Conservation (phyloP, 768 basidiomycete genomes). For the Arthromyces matolae region DNA sequence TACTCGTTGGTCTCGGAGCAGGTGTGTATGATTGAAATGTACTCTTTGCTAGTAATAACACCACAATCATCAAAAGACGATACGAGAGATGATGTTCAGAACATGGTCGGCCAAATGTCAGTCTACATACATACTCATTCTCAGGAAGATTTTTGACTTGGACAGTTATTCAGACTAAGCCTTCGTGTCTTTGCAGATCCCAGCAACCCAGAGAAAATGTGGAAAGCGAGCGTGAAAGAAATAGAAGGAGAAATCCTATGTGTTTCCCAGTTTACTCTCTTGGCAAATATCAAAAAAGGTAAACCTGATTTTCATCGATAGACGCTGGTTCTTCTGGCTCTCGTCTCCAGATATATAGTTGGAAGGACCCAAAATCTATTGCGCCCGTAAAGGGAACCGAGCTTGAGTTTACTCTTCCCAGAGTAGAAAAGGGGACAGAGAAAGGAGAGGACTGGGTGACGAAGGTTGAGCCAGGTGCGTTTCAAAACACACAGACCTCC, state of each 20-base stretch:
- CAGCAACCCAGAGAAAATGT: slow-evolving; percentile 55
- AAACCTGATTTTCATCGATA: slow-evolving; percentile 93
- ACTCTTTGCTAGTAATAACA: slow-evolving; percentile 3
- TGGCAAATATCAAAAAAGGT: slow-evolving; percentile 85
- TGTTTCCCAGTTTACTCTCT: slow-evolving; percentile 90
- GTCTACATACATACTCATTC: too few relatives aligned
- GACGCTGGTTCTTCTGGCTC: slow-evolving; percentile 99
- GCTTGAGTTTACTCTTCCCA: slow-evolving; percentile 60
- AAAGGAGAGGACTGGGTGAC: slow-evolving; percentile 80
- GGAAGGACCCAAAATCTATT: slow-evolving; percentile 73
- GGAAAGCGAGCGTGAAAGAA: slow-evolving; percentile 87
- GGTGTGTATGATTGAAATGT: slow-evolving; percentile 41
- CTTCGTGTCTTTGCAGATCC: slow-evolving; percentile 71
- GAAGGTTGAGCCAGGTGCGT: slow-evolving; percentile 91
- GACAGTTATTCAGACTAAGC: slow-evolving; percentile 46
- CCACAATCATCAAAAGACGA: slow-evolving; percentile 78
- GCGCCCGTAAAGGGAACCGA: slow-evolving; percentile 48
- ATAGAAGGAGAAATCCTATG: slow-evolving; percentile 89
- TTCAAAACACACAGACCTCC: background rate
- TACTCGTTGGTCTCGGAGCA: slow-evolving; percentile 84
- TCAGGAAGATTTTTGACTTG: slow-evolving; percentile 3
- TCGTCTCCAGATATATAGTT: slow-evolving; percentile 93
- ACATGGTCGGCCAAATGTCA: slow-evolving; percentile 81
- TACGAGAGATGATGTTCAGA: slow-evolving; percentile 65
- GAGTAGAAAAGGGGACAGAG: slow-evolving; percentile 88